A percentile compares a stretch with the other conserved stretches of the same genome.
These are phyloP conservation scores for Corymbia maculata DNA, from an alignment of 345 rosid species.

Conservation along the genomic window DNA sequence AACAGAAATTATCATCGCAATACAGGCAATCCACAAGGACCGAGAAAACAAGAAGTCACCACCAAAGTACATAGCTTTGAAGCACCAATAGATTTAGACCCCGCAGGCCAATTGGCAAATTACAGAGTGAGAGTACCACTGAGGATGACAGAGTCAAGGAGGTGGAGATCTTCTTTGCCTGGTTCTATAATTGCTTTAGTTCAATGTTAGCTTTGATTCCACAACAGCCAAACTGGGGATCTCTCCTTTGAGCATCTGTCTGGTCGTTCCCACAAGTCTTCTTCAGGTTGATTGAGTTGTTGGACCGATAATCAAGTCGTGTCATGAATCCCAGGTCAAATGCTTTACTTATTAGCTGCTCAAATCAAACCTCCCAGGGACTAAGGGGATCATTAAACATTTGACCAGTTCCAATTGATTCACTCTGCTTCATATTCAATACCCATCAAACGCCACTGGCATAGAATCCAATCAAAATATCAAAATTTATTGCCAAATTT, in stretches of 20 bases:
- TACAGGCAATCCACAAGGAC: not conserved
- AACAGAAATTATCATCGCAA: fast-evolving
- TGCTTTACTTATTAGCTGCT: not conserved
- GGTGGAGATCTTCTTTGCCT: not conserved
- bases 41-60: not conserved
- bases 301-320: not conserved
- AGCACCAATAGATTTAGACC: not conserved
- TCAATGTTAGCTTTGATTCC: not conserved
- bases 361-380: not conserved
- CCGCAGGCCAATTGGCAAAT: not conserved
- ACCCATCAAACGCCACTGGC: not conserved
- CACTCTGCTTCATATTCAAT: not conserved
- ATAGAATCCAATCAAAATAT: not conserved
- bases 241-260: not conserved
- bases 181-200: not conserved
- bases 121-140: not conserved
- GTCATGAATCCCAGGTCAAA: not conserved
- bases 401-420: not conserved
- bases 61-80: not conserved
- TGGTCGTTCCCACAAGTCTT: not conserved
- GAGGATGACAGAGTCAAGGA: not conserved
- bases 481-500: not conserved
- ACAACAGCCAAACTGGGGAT: not conserved
- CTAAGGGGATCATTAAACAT: not conserved
- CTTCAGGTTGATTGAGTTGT: not conserved